A percentile compares a stretch with the other conserved stretches of the same genome.
Evolutionary conservation across 208 protist genomes (phyloP).

Genomic region (Trypanosoma scelopori): DNA sequence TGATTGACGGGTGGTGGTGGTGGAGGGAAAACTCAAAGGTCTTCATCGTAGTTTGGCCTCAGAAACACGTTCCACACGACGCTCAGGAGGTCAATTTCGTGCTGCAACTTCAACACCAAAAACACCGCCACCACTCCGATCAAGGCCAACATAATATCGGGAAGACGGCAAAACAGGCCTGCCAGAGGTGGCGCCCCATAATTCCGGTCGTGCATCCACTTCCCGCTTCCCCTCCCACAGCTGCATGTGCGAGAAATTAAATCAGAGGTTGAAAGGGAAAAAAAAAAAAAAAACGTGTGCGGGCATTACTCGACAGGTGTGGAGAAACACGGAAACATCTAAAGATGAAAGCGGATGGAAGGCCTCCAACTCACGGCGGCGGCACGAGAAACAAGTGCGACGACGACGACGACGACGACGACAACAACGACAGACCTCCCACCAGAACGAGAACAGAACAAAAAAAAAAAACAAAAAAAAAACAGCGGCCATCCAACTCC

Average conservation of each 20-base stretch:
- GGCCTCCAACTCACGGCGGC: no score
- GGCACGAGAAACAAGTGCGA: no score
- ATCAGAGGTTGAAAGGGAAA: background rate
- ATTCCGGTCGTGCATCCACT: background rate
- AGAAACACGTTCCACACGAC: slow-evolving; percentile 19
- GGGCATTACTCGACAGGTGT: no score
- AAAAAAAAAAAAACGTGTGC: background rate
- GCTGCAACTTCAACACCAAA: slow-evolving; percentile 14
- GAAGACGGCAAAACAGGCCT: background rate
- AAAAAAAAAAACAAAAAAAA: slow-evolving; percentile 9
- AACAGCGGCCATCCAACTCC: background rate
- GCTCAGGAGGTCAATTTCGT: slow-evolving; percentile 24
- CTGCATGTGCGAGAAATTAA: background rate
- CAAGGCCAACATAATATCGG: slow-evolving; percentile 12
- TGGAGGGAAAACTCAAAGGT: slow-evolving; percentile 21
- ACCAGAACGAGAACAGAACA: no score
- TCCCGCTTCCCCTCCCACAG: background rate
- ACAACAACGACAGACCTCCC: no score
- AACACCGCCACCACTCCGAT: slow-evolving; percentile 15
- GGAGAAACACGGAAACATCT: no score
- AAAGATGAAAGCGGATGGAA: no score
- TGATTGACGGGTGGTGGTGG: no score
- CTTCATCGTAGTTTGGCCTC: slow-evolving; percentile 29
- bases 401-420: no score
- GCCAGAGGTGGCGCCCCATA: background rate